Conservation (phyloP, 441 rosid species). For the Populus hybrid region DNA sequence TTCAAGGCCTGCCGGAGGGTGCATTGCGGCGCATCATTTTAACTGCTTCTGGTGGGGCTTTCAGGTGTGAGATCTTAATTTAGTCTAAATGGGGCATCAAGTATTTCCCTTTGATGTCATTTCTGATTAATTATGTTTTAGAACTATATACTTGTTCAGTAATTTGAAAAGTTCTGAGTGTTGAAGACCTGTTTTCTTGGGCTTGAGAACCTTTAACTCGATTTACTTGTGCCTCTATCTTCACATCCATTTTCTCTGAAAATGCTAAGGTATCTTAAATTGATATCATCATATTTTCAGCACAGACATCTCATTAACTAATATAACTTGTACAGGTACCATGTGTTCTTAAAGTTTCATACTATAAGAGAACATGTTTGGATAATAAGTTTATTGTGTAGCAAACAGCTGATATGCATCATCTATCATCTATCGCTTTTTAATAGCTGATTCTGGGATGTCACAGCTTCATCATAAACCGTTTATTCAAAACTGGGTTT, state of each 20-base stretch:
- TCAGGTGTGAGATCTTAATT: slow-evolving; percentile 56
- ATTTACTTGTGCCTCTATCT: background rate
- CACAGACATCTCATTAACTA: background rate
- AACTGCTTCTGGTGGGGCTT: slow-evolving; percentile 97
- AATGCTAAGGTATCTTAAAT: background rate
- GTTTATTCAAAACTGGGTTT: slow-evolving; percentile 7
- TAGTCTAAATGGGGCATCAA: background rate
- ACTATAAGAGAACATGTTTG: background rate
- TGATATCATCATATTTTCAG: background rate
- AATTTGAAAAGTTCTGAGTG: background rate
- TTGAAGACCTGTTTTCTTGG: background rate
- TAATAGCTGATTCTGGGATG: background rate
- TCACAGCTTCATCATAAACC: background rate
- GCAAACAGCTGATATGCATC: background rate
- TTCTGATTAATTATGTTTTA: background rate
- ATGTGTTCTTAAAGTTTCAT: background rate
- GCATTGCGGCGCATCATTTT: slow-evolving; percentile 80
- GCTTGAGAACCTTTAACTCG: no score
- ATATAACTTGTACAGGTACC: background rate
- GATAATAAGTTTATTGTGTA: background rate
- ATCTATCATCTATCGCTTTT: background rate
- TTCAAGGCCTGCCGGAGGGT: slow-evolving; percentile 88
- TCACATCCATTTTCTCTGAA: background rate
- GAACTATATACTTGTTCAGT: background rate
- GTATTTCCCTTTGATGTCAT: background rate